phyloP scores from a whole-genome alignment of 441 rosid genomes.

The Aleurites moluccanus region DNA sequence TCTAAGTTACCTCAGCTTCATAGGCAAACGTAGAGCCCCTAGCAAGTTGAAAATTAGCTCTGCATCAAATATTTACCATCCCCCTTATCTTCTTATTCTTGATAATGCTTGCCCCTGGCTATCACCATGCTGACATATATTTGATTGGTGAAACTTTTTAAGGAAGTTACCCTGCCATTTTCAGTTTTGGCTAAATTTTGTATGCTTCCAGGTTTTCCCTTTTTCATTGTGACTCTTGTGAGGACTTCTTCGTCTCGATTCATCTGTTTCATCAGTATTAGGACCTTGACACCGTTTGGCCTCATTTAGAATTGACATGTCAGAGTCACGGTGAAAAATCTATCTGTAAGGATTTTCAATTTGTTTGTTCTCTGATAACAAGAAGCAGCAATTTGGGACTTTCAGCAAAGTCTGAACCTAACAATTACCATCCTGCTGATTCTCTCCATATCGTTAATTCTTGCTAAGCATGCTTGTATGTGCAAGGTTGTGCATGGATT shows the following conservation, averaged over 20 bases:
- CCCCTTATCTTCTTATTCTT: neutral
- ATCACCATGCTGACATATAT: neutral
- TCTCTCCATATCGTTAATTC: too few relatives aligned
- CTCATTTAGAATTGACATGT: neutral
- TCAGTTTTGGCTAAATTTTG: neutral
- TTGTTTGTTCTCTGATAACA: neutral
- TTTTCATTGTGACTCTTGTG: neutral
- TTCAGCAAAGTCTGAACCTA: slow-evolving; percentile 1
- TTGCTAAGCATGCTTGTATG: neutral
- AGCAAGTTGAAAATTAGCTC: neutral
- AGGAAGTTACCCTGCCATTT: neutral
- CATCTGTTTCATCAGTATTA: neutral
- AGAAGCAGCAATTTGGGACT: slow-evolving; percentile 2
- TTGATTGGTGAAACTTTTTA: neutral
- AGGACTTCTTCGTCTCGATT: neutral
- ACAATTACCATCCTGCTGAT: neutral
- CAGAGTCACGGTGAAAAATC: neutral
- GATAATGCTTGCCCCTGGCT: neutral
- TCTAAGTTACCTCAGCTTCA: slow-evolving; percentile 2
- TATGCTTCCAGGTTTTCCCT: neutral
- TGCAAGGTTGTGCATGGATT: neutral
- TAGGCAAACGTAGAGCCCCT: neutral
- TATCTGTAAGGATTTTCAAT: too few relatives aligned
- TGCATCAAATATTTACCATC: neutral
- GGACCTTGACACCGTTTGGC: too few relatives aligned